Base-by-base conservation (phyloP, 2,329 filamentous ascomycete species). In the Meredithiella fracta region DNA sequence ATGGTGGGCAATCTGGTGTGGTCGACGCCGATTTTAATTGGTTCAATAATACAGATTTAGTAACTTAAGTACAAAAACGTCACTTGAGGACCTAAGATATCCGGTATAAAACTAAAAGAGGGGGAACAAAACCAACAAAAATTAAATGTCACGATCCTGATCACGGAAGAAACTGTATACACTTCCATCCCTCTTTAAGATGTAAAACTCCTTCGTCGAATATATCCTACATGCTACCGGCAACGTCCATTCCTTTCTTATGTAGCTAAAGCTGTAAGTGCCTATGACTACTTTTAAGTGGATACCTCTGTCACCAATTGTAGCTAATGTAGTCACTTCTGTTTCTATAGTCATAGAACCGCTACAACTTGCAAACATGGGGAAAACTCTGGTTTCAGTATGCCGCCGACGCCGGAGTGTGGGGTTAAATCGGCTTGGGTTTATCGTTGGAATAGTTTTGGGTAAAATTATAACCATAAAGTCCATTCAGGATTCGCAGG, bases 181-280 rank as follows among this genome's bases (percentile, higher is more conserved):
- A 20, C 8, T 44, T 44, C 8, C 3, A 22, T 44, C 40, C 4
- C 20, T 5, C 29, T 34, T 5, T 34, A 34, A 34, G 11, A 34
- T 5, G 11, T 34, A 34, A 22, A 22, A 44, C 40, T 44, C 40
- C 40, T 44, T n/a, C 40, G 11, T 34, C 20, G 14, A 17, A 9
- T 44, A 44, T 44, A 44, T 44, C 20, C 40, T 2, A 44, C 11
- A 17, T 7, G 22, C 17, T 8, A 49, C 17, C 3, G 44, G 22
- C 44, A 49, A 25, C 22, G 31, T 38, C 9, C 17, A 52, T 52
- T 52, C 50, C 26, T 54, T 49, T 40, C 50, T 37, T 17, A 53
- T 53, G 38, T 47, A 57, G 50, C 50, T 57, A 47, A 57, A 57
- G 50, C 26, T 53, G 55, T 56, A 52, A 53, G 38, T 56, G 38